These are phyloP conservation scores for Penicillium pulvis DNA, from an alignment of 495 filamentous ascomycete species.

Conservation along the genomic window DNA sequence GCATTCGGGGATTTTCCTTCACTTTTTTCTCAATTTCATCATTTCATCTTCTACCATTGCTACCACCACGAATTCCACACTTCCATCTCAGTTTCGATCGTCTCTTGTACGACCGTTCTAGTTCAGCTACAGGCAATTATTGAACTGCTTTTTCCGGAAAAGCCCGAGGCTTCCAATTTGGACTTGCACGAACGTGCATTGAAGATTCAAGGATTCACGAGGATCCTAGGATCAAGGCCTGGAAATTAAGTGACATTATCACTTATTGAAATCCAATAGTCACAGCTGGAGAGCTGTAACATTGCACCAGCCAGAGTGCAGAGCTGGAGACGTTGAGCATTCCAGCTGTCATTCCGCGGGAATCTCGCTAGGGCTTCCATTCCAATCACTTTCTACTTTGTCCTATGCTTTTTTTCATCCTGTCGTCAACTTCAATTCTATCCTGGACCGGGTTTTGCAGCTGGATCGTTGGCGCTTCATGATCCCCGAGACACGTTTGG, in stretches of 20 bases:
- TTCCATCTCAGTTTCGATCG: too few species aligned
- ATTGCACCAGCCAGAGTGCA: background rate
- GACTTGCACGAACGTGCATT: slow-evolving; percentile 2
- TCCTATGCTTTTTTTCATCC: background rate
- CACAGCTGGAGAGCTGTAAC: background rate
- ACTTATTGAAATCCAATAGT: background rate
- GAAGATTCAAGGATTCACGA: background rate
- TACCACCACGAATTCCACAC: too few species aligned
- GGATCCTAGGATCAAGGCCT: background rate
- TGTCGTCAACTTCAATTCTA: slow-evolving; percentile 3
- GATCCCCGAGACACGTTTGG: slow-evolving; percentile 29
- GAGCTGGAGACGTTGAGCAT: slow-evolving; percentile 6
- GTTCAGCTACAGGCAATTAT: background rate
- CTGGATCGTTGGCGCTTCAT: slow-evolving; percentile 18
- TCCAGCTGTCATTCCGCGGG: slow-evolving; percentile 10
- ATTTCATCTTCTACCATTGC: too few species aligned
- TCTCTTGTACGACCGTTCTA: slow-evolving; percentile 1
- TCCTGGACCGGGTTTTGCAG: slow-evolving; percentile 5
- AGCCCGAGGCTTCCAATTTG: background rate
- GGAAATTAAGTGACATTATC: background rate
- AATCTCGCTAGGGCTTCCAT: slow-evolving; percentile 6
- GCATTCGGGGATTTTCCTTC: too few species aligned
- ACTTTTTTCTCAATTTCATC: too few species aligned
- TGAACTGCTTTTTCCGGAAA: background rate
- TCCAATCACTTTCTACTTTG: background rate